Percentiles rank a stretch among this genome's conserved stretches.
Conservation (phyloP, 495 filamentous ascomycete species). For the Terfezia claveryi region DNA sequence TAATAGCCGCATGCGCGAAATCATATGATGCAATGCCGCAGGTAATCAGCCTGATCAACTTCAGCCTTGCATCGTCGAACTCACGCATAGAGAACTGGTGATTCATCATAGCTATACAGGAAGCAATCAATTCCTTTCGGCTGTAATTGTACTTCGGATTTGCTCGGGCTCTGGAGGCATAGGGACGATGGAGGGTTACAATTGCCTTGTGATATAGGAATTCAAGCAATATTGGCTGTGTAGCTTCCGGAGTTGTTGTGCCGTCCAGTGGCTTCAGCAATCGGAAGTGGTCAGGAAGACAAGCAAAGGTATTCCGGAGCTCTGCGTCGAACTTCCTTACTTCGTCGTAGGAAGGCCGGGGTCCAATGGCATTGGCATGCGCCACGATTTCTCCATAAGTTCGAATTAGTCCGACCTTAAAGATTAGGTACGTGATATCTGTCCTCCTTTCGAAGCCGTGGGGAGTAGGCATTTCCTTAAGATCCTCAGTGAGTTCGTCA, state of each 20-base stretch:
- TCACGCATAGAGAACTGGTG: conserved; percentile 55
- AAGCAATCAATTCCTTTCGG: conserved; percentile 56
- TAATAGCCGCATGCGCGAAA: conserved; percentile 74
- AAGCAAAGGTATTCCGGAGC: conserved; percentile 43
- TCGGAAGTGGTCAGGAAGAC: conserved; percentile 46
- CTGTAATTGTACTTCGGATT: conserved; percentile 63
- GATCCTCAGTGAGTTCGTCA: conserved; percentile 71
- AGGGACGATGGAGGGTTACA: conserved; percentile 66
- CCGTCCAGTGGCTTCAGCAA: conserved; percentile 48
- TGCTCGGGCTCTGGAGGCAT: conserved; percentile 43
- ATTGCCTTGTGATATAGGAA: conserved; percentile 64
- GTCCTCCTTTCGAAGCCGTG: conserved; percentile 59
- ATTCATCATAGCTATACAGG: conserved; percentile 51
- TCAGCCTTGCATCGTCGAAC: conserved; percentile 47
- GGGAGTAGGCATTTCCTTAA: conserved; percentile 50
- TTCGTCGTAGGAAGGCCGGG: conserved; percentile 44
- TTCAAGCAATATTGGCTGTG: conserved; percentile 57
- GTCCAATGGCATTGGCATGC: conserved; percentile 16
- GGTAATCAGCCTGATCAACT: conserved; percentile 52
- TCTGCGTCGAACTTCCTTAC: conserved; percentile 51
- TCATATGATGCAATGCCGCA: conserved; percentile 55
- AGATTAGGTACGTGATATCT: conserved; percentile 70
- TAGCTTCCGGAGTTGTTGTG: conserved; percentile 37
- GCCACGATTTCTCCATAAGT: conserved; percentile 40
- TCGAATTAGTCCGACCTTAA: conserved; percentile 44